phyloP scores from a whole-genome alignment of 495 filamentous ascomycete species.

The Chaetomium fimeti region DNA sequence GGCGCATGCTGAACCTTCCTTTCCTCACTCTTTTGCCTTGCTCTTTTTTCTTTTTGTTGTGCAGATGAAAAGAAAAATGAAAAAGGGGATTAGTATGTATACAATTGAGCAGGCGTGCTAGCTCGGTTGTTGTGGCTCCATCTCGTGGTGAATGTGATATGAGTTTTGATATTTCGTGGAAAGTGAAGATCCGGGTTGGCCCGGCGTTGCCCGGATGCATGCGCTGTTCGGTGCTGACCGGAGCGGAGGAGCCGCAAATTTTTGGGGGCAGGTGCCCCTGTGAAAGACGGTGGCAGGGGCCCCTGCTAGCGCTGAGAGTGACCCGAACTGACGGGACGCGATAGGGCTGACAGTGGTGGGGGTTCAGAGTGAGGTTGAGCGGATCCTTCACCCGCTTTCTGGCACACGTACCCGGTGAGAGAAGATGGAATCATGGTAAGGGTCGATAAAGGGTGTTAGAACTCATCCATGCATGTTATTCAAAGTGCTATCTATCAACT shows the following conservation, averaged over 20 bases:
- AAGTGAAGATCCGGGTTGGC: not conserved
- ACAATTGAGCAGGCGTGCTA: not conserved
- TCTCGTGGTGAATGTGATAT: not conserved
- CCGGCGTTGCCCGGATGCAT: not conserved
- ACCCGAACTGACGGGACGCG: constrained; percentile 18
- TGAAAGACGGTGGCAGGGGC: not conserved
- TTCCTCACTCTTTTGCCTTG: not conserved
- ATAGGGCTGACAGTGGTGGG: not conserved
- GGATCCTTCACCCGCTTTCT: not conserved
- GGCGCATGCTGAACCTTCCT: constrained; percentile 39
- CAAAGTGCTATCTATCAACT: not conserved
- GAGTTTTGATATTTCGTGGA: not conserved
- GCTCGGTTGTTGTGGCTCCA: not conserved
- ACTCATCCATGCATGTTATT: not conserved
- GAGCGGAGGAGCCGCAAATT: constrained; percentile 20
- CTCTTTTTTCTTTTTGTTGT: not conserved
- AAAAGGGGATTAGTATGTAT: not conserved
- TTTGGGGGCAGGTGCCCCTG: constrained; percentile 19
- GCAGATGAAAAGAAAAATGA: not conserved
- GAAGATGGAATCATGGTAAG: not conserved
- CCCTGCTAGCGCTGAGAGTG: constrained; percentile 27
- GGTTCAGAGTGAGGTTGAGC: not conserved
- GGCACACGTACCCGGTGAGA: not conserved
- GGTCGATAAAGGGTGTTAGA: not conserved
- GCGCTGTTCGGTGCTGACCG: not conserved